Evolutionary conservation across 495 filamentous ascomycete species (phyloP).

Genomic region (Apodospora peruviana): DNA sequence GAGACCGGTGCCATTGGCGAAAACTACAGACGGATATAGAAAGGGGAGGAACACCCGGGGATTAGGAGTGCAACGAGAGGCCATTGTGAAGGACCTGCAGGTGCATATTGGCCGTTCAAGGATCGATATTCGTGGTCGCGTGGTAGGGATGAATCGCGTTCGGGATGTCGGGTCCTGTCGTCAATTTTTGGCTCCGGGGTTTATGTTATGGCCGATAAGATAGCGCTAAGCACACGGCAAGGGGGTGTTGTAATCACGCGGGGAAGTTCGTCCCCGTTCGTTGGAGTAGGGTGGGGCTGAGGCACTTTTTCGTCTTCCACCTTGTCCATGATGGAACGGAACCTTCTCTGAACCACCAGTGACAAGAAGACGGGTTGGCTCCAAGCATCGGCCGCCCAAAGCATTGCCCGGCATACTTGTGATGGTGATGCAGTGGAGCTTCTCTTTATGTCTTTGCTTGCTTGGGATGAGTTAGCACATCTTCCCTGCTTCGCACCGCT

Average conservation of each 20-base stretch:
- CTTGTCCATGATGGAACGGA: not conserved
- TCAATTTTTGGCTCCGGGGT: not conserved
- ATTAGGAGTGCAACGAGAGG: constrained; percentile 36
- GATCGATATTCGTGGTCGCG: no score
- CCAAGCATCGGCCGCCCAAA: not conserved
- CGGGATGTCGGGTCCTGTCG: no score
- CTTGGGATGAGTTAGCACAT: not conserved
- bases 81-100: constrained; percentile 31
- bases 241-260: no score
- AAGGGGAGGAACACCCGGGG: constrained; percentile 55
- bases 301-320: not conserved
- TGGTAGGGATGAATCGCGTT: no score
- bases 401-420: not conserved
- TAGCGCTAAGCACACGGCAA: constrained; percentile 10
- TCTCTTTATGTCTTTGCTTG: not conserved
- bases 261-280: no score
- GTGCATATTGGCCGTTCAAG: not conserved
- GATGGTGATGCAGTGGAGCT: not conserved
- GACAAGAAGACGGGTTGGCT: not conserved
- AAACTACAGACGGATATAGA: constrained; percentile 55
- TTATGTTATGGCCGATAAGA: constrained; percentile 16
- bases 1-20: constrained; percentile 25
- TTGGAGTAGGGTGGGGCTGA: not conserved
- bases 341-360: not conserved
- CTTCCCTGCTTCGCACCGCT: not conserved